A percentile compares a stretch with the other conserved stretches of the same genome.
These are phyloP conservation scores for Lomentospora prolificans DNA, from an alignment of 2,329 filamentous ascomycete genomes.

Conservation along the genomic window DNA sequence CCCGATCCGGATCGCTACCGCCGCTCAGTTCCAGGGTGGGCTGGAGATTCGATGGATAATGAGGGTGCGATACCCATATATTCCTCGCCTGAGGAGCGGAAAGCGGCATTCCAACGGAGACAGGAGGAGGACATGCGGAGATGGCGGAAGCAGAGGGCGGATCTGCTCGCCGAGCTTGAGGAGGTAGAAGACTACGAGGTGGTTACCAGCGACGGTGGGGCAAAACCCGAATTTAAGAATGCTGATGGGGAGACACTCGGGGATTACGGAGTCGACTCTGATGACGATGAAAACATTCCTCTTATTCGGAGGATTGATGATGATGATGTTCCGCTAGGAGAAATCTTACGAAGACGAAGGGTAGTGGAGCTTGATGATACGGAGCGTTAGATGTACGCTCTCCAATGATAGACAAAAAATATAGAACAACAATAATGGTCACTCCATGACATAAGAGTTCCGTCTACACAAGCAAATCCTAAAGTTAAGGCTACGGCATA, in stretches of 20 bases:
- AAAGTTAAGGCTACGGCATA: background rate
- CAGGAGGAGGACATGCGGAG: slow-evolving; percentile 38
- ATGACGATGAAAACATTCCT: slow-evolving; percentile 30
- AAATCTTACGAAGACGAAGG: slow-evolving; percentile 51
- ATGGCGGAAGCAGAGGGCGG: slow-evolving; percentile 34
- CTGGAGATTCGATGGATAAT: background rate
- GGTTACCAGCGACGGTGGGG: slow-evolving; percentile 26
- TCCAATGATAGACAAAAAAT: background rate
- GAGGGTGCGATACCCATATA: slow-evolving; percentile 19
- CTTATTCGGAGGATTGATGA: slow-evolving; percentile 15
- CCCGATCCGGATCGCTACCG: slow-evolving; percentile 51
- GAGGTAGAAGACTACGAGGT: slow-evolving; percentile 45
- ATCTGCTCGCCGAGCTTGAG: slow-evolving; percentile 27
- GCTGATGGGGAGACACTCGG: slow-evolving; percentile 62
- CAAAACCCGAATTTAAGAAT: slow-evolving; percentile 55
- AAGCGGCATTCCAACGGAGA: slow-evolving; percentile 37
- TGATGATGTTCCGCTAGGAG: slow-evolving; percentile 58
- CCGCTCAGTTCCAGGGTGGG: slow-evolving; percentile 10
- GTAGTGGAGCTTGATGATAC: slow-evolving; percentile 13
- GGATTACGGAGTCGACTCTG: slow-evolving; percentile 73
- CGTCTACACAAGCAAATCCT: no score
- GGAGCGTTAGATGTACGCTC: background rate
- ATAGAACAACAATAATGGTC: background rate
- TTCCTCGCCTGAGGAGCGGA: slow-evolving; percentile 31
- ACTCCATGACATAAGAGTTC: no score